Conservation (phyloP, 306 rosid genomes). For the Ochetophila trinervis region DNA sequence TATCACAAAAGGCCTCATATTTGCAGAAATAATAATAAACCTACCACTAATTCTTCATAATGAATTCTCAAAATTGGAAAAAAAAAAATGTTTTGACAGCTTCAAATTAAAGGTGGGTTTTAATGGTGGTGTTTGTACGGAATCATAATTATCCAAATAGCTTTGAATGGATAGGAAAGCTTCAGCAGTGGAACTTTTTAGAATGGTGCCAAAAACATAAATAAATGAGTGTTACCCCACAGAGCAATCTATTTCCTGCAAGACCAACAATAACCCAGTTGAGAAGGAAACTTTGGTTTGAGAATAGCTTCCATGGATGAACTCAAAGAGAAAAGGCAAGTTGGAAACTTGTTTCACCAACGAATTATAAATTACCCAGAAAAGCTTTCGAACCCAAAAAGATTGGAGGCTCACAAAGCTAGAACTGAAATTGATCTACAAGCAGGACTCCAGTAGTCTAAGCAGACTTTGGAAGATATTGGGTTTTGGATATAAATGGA, state of each 20-base stretch:
- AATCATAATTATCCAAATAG: conserved; percentile 20
- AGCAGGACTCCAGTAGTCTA: too few relatives aligned
- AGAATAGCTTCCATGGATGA: neutral
- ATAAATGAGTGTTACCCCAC: neutral
- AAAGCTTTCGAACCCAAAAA: neutral
- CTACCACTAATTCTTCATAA: conserved; percentile 27
- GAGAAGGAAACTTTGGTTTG: neutral
- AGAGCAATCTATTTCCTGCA: neutral
- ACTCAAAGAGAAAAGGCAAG: neutral
- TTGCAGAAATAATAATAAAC: conserved; percentile 17
- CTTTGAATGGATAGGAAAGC: conserved; percentile 6
- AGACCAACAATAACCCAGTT: conserved; percentile 5
- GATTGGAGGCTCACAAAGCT: too few relatives aligned
- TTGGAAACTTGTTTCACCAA: too few relatives aligned
- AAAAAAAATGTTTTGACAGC: conserved; percentile 23
- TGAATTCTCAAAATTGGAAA: conserved; percentile 21
- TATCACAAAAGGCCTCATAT: conserved; percentile 36
- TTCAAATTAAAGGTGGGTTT: conserved; percentile 17
- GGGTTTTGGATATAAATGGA: too few relatives aligned
- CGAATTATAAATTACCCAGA: neutral
- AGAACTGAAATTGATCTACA: too few relatives aligned
- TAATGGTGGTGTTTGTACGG: conserved; percentile 14
- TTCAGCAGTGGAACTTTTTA: neutral
- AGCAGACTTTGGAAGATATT: too few relatives aligned
- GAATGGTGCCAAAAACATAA: conserved; percentile 9